These are phyloP conservation scores for Plasmodium knowlesi DNA, from an alignment of 169 alveolate genomes.

Conservation along the genomic window DNA sequence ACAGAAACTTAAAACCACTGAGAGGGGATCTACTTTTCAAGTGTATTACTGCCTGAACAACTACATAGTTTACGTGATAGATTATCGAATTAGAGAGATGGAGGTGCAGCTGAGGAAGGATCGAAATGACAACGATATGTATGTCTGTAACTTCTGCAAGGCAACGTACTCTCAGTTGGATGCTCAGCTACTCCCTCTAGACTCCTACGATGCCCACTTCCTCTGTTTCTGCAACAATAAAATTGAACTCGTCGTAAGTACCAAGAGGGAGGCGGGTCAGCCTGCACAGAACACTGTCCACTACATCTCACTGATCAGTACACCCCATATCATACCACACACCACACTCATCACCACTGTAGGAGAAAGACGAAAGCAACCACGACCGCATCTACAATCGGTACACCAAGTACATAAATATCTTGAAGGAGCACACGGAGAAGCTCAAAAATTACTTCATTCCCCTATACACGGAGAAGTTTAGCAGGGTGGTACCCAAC, in stretches of 20 bases:
- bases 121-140: slow-evolving; percentile 77
- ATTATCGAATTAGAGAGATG: slow-evolving; percentile 79
- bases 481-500: background rate
- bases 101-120: slow-evolving; percentile 79
- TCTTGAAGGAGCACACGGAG: slow-evolving; percentile 50
- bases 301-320: no score
- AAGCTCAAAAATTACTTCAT: slow-evolving; percentile 50
- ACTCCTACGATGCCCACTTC: slow-evolving; percentile 83
- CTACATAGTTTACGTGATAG: slow-evolving; percentile 78
- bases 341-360: background rate
- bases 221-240: slow-evolving; percentile 82
- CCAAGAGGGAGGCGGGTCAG: background rate
- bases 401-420: slow-evolving; percentile 42
- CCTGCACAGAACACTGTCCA: no score
- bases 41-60: slow-evolving; percentile 79
- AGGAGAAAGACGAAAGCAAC: slow-evolving; percentile 53
- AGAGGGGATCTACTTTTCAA: slow-evolving; percentile 55
- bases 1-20: slow-evolving; percentile 53
- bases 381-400: slow-evolving; percentile 30
- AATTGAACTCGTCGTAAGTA: slow-evolving; percentile 81
- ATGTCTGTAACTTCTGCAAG: slow-evolving; percentile 78
- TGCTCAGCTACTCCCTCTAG: slow-evolving; percentile 82
- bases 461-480: slow-evolving; percentile 57
- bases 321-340: background rate
- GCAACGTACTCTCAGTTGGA: slow-evolving; percentile 80